These are phyloP conservation scores for Saccharomycopsis hybrid DNA, from an alignment of 1,139 yeast genomes.

Conservation along the genomic window DNA sequence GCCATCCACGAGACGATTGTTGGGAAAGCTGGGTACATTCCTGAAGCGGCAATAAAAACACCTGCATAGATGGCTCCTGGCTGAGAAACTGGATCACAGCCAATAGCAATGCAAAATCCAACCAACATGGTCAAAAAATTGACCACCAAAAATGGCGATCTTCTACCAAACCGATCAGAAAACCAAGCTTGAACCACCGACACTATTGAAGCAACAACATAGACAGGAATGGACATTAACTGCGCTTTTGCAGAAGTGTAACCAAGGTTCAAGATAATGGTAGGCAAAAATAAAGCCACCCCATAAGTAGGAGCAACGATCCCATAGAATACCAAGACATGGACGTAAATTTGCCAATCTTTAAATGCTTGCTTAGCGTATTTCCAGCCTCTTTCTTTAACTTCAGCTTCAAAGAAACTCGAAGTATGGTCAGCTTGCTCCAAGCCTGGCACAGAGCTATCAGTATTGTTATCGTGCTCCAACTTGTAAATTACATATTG, in stretches of 20 bases:
- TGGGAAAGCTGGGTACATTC: constrained; percentile 34
- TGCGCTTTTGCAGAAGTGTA: constrained; percentile 30
- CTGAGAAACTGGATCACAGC: constrained; percentile 22
- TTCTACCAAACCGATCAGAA: constrained; percentile 29
- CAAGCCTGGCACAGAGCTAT: constrained; percentile 6
- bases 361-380: constrained; percentile 27
- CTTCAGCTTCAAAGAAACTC: constrained; percentile 20
- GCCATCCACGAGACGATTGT: constrained; percentile 35
- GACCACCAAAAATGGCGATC: constrained; percentile 32
- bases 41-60: constrained; percentile 31
- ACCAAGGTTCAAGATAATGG: constrained; percentile 30
- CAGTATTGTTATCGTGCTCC: constrained; percentile 27
- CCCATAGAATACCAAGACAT: constrained; percentile 22
- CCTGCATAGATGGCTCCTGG: constrained; percentile 32
- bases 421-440: constrained; percentile 20
- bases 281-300: constrained; percentile 32
- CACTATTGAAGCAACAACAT: constrained; percentile 30
- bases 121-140: constrained; percentile 28
- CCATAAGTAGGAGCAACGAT: constrained; percentile 25
- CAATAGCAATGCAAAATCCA: constrained; percentile 32
- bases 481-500: constrained; percentile 41
- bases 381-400: constrained; percentile 22
- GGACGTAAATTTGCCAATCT: constrained; percentile 24
- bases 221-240: constrained; percentile 33
- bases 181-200: constrained; percentile 30